Evolutionary conservation across 2,329 filamentous ascomycete genomes (phyloP), one percentile per base, ranked within the genome.

Genomic region (Calonectria pseudoreteaudii): DNA sequence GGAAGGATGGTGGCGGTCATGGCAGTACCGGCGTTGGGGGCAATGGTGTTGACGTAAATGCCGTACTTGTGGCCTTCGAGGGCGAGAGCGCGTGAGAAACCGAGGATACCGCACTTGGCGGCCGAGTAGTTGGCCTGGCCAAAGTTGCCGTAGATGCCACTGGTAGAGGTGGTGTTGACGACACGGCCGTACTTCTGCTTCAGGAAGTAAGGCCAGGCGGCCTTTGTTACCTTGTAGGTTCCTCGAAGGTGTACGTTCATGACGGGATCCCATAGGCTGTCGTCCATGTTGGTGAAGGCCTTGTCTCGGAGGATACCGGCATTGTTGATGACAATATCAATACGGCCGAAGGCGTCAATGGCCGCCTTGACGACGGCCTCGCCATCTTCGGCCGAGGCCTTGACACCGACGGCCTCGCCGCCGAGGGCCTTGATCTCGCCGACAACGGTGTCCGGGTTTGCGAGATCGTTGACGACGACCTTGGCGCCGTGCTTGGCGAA

Each of bases 181-280:
- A 99, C 92, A 81, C 97, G 95, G 79, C 97, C 97, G 82, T 98
- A 99, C 90, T 98, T 98, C 86, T 99, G 97, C 91, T 98, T 98
- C 67, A 98, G 90, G 90, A 99, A 94, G 86, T 97, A 94, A 66
- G 97, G 97, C 95, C 96, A 99, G 26, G 97, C 97, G 75, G 97
- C 97, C 91, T 98, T 98, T 83, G 95, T 96, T 78, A 96, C 92
- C 88, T 98, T 98, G 89, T 98, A 99, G 75, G 97, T 99, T 79
- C 97, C 96, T 79, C 95, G 92, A 58, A 98, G 91, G 86, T 99
- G 97, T 70, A 98, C 95, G 80, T 95, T 94, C 87, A 98, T 86
- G 81, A 99, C 96, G 71, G 94, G 91, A 81, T 98, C 93, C 96
- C 97, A 99, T 82, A 95, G 91, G 82, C 92, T 93, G 84, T 99